phyloP scores from a whole-genome alignment of 352 stramenopile species.

The Pelagophyceae sp. region DNA sequence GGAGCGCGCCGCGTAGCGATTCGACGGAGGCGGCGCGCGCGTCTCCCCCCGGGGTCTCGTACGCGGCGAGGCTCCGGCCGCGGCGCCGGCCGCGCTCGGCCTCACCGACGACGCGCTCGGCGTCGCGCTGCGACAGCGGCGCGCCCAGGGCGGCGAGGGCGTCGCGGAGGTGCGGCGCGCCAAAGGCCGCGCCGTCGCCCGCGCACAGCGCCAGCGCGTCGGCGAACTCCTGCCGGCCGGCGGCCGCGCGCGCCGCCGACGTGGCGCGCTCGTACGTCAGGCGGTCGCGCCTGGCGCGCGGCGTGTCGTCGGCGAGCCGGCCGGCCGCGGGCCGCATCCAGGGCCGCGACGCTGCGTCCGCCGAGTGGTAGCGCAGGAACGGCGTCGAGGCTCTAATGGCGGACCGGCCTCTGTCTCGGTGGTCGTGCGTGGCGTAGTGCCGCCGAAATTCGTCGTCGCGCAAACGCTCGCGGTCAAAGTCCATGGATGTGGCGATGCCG shows the following conservation, averaged over 20 bases:
- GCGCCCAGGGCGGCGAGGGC: background rate
- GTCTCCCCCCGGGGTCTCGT: too few relatives aligned
- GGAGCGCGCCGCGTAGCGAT: background rate
- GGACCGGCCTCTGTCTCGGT: background rate
- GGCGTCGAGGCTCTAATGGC: background rate
- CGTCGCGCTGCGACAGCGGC: background rate
- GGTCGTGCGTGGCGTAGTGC: background rate
- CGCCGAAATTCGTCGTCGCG: background rate
- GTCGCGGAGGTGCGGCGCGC: background rate
- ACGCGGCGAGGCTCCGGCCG: too few relatives aligned
- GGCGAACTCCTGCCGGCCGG: background rate
- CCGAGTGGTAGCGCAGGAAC: background rate
- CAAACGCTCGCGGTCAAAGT: background rate
- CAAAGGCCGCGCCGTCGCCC: background rate
- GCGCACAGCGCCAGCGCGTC: background rate
- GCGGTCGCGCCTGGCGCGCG: background rate
- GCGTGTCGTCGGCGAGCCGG: background rate
- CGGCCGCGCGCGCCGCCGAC: too few relatives aligned
- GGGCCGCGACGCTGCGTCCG: background rate
- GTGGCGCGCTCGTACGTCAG: background rate
- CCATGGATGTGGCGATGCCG: too few relatives aligned
- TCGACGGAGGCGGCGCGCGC: background rate
- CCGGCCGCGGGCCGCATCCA: background rate
- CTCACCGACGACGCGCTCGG: background rate
- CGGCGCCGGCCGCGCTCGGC: too few relatives aligned